Percentiles rank a stretch among this genome's conserved stretches.
These are phyloP conservation scores for Penicillium frequentans DNA, from an alignment of 2,329 filamentous ascomycete genomes.

Conservation along the genomic window DNA sequence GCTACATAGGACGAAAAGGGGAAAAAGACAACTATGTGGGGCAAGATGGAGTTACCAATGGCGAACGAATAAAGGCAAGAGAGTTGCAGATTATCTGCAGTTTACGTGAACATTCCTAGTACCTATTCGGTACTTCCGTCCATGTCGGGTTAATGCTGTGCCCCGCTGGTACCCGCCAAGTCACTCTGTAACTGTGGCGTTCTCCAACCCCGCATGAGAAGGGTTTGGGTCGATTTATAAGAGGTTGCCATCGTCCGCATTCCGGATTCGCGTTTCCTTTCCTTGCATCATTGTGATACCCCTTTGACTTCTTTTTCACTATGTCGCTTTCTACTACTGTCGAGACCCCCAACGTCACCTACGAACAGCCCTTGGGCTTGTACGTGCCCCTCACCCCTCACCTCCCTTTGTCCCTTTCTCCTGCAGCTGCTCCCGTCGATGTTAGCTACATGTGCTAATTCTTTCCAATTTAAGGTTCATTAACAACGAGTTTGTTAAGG, in stretches of 20 bases:
- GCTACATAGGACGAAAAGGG: not conserved
- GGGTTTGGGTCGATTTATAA: conserved; percentile 2
- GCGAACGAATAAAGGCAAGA: not conserved
- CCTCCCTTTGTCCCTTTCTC: not conserved
- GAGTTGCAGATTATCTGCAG: not conserved
- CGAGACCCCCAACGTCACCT: conserved; percentile 40
- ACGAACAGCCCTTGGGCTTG: conserved; percentile 44
- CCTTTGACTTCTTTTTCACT: conserved; percentile 8
- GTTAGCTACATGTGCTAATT: not conserved
- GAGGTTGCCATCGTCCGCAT: not conserved
- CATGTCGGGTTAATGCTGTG: not conserved
- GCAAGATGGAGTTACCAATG: too few species aligned
- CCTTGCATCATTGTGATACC: conserved; percentile 8
- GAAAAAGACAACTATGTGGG: not conserved
- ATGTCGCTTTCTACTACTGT: conserved; percentile 43
- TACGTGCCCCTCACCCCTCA: conserved; percentile 20
- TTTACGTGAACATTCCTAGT: not conserved
- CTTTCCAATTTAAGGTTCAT: conserved; percentile 55
- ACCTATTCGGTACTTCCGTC: not conserved
- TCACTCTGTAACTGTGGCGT: not conserved
- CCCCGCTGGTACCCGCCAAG: not conserved
- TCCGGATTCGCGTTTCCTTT: not conserved
- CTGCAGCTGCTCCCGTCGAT: not conserved
- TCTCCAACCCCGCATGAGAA: conserved; percentile 6
- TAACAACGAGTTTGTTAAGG: conserved; percentile 63